Evolutionary conservation across 2,329 filamentous ascomycete genomes (phyloP).

Genomic region (Trichophyton simii): DNA sequence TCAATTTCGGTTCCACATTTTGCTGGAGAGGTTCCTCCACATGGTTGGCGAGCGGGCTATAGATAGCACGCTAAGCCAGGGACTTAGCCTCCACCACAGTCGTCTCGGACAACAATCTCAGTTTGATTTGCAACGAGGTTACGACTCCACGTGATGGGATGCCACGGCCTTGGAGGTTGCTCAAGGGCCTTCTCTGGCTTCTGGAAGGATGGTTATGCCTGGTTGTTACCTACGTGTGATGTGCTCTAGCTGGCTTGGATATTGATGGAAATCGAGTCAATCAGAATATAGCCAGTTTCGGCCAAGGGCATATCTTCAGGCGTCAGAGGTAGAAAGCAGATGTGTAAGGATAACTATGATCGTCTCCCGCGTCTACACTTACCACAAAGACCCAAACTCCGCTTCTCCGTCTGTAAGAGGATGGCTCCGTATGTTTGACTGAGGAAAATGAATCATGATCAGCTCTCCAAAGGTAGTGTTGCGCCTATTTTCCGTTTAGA

Average conservation of each 20-base stretch:
- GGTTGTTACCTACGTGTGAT: neutral
- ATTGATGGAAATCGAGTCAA: neutral
- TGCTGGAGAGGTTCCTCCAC: constrained; percentile 3
- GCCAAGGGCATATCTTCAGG: neutral
- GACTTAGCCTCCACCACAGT: neutral
- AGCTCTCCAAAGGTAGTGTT: neutral
- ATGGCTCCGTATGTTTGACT: neutral
- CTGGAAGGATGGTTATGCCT: neutral
- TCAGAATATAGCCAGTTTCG: neutral
- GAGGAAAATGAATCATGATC: neutral
- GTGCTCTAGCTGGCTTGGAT: neutral
- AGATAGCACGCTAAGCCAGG: constrained; percentile 2
- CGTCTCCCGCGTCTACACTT: neutral
- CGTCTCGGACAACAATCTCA: constrained; percentile 3
- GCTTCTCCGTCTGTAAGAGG: neutral
- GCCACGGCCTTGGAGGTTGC: neutral
- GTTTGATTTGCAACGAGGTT: neutral
- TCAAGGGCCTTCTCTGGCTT: neutral
- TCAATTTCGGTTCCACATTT: constrained; percentile 5
- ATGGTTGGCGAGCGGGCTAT: constrained; percentile 3
- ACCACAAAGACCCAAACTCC: neutral
- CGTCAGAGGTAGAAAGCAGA: neutral
- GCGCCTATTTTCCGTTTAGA: no score
- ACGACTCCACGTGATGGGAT: neutral
- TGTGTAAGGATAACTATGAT: neutral